These are phyloP conservation scores for Venustampulla echinocandica DNA, from an alignment of 495 filamentous ascomycete species.

Conservation along the genomic window DNA sequence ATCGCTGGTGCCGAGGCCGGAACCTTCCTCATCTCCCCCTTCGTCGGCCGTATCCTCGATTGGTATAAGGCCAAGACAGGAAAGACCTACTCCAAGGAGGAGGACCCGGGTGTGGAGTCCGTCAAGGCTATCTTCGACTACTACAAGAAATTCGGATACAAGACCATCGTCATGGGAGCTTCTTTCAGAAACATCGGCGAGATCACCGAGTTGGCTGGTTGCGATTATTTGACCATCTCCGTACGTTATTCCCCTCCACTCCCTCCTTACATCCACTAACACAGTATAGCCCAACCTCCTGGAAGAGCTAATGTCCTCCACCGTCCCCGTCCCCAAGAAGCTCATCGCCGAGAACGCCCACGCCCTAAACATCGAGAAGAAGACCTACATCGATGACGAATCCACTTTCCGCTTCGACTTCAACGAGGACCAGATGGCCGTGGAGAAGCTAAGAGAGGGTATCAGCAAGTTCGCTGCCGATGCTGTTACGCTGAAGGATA, in stretches of 20 bases:
- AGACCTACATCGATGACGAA: slow-evolving; percentile 85
- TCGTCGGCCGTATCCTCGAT: slow-evolving; percentile 98
- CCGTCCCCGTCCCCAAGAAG: slow-evolving; percentile 79
- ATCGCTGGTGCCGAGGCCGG: slow-evolving; percentile 95
- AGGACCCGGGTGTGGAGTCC: slow-evolving; percentile 95
- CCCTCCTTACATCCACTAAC: slow-evolving; percentile 9
- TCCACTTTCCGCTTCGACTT: slow-evolving; percentile 93
- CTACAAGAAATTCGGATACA: slow-evolving; percentile 99
- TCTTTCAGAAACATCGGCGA: slow-evolving; percentile 94
- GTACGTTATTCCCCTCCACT: slow-evolving; percentile 39
- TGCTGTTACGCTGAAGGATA: slow-evolving; percentile 85
- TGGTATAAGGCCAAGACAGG: slow-evolving; percentile 97
- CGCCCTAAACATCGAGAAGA: slow-evolving; percentile 71
- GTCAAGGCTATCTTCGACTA: slow-evolving; percentile 98
- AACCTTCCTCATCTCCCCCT: slow-evolving; percentile 97
- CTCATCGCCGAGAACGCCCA: slow-evolving; percentile 60
- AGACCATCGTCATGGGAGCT: slow-evolving; percentile 98
- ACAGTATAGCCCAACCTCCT: slow-evolving; percentile 70
- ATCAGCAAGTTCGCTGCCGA: slow-evolving; percentile 99
- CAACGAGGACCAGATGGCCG: slow-evolving; percentile 98
- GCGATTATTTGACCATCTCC: slow-evolving; percentile 97
- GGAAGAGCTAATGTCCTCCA: slow-evolving; percentile 84
- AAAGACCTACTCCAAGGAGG: slow-evolving; percentile 78
- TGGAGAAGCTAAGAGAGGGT: slow-evolving; percentile 97
- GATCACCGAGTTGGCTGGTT: slow-evolving; percentile 95